Base-by-base conservation (phyloP, 768 basidiomycete species). In the Strobilomyces echinocephalus region DNA sequence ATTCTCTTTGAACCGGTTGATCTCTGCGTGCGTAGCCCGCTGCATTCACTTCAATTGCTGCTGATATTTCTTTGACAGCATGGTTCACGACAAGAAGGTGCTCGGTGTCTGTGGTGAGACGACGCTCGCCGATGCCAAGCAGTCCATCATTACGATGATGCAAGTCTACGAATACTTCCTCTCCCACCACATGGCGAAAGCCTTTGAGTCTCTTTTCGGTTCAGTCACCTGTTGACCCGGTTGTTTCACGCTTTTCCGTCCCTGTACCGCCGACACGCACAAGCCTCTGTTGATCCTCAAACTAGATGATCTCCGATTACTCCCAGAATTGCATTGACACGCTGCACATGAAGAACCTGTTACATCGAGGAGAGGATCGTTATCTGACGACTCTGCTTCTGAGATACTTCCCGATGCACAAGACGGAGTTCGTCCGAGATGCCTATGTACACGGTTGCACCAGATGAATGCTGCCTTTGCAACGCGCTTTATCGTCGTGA, bases 151-250 rank as follows among this genome's bases (percentile, higher is more conserved):
- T 58, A 97, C 94, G 9, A 97, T 97, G 94, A 91, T 95, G 87
- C 94, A 97, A 77, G 95, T 97, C 31, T 98, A 97, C 76, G 95
- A 97, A 67, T 97, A 98, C 79, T 99, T 92, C 76, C 92, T 99
- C 62, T 97, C 94, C 0, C 97, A 99, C 73, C 93, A 98, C 72
- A 85, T 99, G 79, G 92, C 97, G 46, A 98, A 99, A 71, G 92
- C 95, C 2, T 98, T 99, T 72, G 97, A 98, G 73, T 85, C 82
- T 61, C 78, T 98, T 10, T 99, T 99, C 65, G 95, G 95, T 46
- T 95, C 94, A 14, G 95, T 99, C 57, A 98, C 95, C 39, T 99
- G 97, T 82, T 78, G 98, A 55, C 95, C 97, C 20, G 95, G 97
- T 75, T 98, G 95, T 80, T 99, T 98, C 79, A 94, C 94, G 0